phyloP scores from a whole-genome alignment of 495 filamentous ascomycete genomes.

The Pyronema domesticum region DNA sequence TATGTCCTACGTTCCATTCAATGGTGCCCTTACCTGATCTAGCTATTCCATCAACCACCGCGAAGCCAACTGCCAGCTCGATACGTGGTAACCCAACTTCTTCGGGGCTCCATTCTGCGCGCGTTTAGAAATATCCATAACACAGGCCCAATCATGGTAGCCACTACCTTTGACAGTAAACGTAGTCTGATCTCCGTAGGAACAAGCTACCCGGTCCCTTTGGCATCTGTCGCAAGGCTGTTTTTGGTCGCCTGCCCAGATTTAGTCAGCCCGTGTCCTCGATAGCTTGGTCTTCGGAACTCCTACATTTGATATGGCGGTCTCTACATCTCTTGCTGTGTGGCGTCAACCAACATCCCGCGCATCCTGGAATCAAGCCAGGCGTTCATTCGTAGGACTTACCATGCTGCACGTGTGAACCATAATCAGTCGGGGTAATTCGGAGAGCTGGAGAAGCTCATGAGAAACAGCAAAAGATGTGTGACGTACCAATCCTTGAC shows the following conservation, averaged over 20 bases:
- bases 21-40: neutral
- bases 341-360: neutral
- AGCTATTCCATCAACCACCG: neutral
- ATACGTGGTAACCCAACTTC: neutral
- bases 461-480: neutral
- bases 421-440: neutral
- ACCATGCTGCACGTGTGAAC: neutral
- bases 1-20: neutral
- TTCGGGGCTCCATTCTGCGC: conserved; percentile 1
- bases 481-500: conserved; percentile 3
- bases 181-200: conserved; percentile 1
- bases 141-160: neutral
- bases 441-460: neutral
- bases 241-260: neutral
- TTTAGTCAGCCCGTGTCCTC: neutral
- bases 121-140: neutral
- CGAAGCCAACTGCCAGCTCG: neutral
- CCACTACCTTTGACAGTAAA: neutral
- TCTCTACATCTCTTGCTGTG: conserved; percentile 4
- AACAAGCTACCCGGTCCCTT: neutral
- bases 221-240: conserved; percentile 2
- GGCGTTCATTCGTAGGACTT: neutral
- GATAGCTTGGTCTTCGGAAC: neutral
- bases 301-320: conserved; percentile 1
- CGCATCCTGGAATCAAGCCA: neutral